Conservation (phyloP, 805 yeast genomes). For the Cephaloascus albidus region DNA sequence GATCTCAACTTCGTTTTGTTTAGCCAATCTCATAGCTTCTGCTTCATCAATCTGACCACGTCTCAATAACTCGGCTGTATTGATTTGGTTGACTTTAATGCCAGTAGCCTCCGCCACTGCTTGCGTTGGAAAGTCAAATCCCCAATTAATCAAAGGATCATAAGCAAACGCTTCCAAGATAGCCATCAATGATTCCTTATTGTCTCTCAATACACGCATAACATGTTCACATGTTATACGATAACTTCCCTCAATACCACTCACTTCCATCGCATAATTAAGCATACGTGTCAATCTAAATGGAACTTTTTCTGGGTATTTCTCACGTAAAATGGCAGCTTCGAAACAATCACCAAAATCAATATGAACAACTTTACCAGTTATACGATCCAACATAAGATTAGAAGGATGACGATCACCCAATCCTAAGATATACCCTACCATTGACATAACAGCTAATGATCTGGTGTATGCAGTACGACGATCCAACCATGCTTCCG, state of each 20-base stretch:
- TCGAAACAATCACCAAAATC: slow-evolving; percentile 99
- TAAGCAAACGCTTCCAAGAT: slow-evolving; percentile 96
- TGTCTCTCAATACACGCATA: slow-evolving; percentile 87
- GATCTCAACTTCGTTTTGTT: slow-evolving; percentile 61
- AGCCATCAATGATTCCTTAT: slow-evolving; percentile 95
- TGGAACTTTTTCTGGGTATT: slow-evolving; percentile 97
- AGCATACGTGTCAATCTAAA: slow-evolving; percentile 95
- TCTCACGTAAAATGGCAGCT: slow-evolving; percentile 93
- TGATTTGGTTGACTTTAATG: slow-evolving; percentile 54
- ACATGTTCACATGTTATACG: slow-evolving; percentile 96
- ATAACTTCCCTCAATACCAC: slow-evolving; percentile 97
- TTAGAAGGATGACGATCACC: slow-evolving; percentile 99
- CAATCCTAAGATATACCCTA: slow-evolving; percentile 89
- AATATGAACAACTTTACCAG: slow-evolving; percentile 94
- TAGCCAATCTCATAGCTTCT: slow-evolving; percentile 63
- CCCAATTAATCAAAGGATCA: slow-evolving; percentile 98
- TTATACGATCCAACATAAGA: slow-evolving; percentile 85
- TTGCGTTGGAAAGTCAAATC: slow-evolving; percentile 84
- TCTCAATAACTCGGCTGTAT: slow-evolving; percentile 62
- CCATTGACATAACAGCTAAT: slow-evolving; percentile 98
- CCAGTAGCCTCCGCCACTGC: slow-evolving; percentile 71
- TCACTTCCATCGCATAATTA: slow-evolving; percentile 97
- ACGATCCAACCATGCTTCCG: slow-evolving; percentile 97
- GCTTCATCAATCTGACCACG: slow-evolving; percentile 69
- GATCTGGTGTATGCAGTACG: slow-evolving; percentile 95